Percentiles rank a stretch among this genome's conserved stretches.
Evolutionary conservation across 257 asterid genomes (phyloP).

Genomic region (Forsythia viridissima): DNA sequence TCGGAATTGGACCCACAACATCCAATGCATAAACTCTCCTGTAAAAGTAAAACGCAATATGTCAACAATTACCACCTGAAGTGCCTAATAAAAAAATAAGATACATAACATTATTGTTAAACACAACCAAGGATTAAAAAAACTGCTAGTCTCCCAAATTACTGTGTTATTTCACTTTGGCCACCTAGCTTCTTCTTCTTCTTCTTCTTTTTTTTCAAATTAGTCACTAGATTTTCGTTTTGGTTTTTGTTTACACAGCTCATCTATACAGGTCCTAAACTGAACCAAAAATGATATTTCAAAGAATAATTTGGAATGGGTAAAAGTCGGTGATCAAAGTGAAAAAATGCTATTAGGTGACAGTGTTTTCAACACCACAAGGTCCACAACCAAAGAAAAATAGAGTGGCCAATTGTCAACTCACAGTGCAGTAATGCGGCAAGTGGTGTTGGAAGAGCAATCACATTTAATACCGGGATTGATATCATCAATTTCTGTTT

Average conservation of each 20-base stretch:
- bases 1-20: slow-evolving; percentile 41
- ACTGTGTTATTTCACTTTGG: too few relatives aligned
- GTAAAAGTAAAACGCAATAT: slow-evolving; percentile 11
- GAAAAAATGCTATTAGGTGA: neutral
- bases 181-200: too few relatives aligned
- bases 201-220: too few relatives aligned
- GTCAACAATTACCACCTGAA: neutral
- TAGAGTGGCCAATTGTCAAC: neutral
- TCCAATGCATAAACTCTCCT: slow-evolving; percentile 40
- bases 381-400: too few relatives aligned
- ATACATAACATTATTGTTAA: neutral
- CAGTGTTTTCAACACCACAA: neutral
- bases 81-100: too few relatives aligned
- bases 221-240: too few relatives aligned
- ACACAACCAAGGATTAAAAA: too few relatives aligned
- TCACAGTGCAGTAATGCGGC: slow-evolving; percentile 52
- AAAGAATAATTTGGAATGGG: neutral
- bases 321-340: neutral
- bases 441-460: slow-evolving; percentile 36
- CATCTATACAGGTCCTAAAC: too few relatives aligned
- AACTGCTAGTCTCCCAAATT: too few relatives aligned
- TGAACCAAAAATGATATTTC: too few relatives aligned
- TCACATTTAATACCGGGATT: slow-evolving; percentile 52
- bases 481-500: slow-evolving; percentile 19
- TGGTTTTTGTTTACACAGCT: too few relatives aligned